These are phyloP conservation scores for Stagonosporopsis rhizophila DNA, from an alignment of 2,329 filamentous ascomycete species.

Conservation along the genomic window DNA sequence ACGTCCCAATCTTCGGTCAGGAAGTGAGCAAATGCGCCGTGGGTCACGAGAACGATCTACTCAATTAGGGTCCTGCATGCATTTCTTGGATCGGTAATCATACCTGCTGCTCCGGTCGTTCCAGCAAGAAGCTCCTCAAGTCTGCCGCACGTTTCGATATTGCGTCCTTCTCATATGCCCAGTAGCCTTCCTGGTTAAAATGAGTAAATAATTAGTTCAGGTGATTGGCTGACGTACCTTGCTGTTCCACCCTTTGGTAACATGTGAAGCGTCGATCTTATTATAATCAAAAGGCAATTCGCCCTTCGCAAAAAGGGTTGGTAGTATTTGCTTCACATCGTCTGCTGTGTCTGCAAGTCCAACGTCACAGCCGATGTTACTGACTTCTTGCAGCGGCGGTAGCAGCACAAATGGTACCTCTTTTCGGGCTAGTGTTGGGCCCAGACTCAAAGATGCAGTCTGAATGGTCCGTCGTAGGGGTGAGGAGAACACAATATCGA, in stretches of 20 bases:
- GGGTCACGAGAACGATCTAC: constrained; percentile 78
- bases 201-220: constrained; percentile 11
- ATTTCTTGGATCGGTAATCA: background rate
- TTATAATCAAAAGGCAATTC: constrained; percentile 56
- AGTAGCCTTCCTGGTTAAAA: constrained; percentile 36
- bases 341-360: constrained; percentile 58
- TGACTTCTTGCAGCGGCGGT: constrained; percentile 81
- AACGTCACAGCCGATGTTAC: constrained; percentile 75
- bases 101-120: constrained; percentile 39
- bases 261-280: constrained; percentile 66
- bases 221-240: constrained; percentile 56
- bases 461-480: constrained; percentile 82
- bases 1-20: constrained; percentile 77
- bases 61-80: background rate
- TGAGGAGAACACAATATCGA: constrained; percentile 78
- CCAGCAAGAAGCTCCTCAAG: constrained; percentile 37
- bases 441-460: constrained; percentile 76
- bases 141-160: constrained; percentile 41
- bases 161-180: constrained; percentile 37
- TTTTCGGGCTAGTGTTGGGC: constrained; percentile 50
- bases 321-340: constrained; percentile 53
- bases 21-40: constrained; percentile 85
- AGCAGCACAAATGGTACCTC: constrained; percentile 64
- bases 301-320: constrained; percentile 62
- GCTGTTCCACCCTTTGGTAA: constrained; percentile 73